Evolutionary conservation across 208 protist genomes (phyloP).

Genomic region (Porcisia deanei): DNA sequence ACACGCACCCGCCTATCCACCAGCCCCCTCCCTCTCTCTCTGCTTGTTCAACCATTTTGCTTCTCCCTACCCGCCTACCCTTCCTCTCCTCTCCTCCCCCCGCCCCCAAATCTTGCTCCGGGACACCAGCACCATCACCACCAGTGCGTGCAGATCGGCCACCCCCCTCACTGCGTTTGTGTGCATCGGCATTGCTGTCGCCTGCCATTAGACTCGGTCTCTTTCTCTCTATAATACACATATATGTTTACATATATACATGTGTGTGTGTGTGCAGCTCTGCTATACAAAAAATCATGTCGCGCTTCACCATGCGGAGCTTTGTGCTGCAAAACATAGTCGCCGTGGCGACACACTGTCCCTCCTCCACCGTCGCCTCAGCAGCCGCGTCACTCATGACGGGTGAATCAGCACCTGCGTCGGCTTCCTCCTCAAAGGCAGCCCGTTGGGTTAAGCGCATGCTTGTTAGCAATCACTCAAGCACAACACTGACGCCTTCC

Average conservation of each 20-base stretch:
- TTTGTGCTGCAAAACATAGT: slow-evolving; percentile 77
- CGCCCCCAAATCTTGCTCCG: too few species aligned
- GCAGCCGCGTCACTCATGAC: slow-evolving; percentile 26
- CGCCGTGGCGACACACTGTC: slow-evolving; percentile 64
- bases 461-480: slow-evolving; percentile 12
- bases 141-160: background rate
- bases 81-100: background rate
- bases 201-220: background rate
- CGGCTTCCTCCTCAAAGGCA: background rate
- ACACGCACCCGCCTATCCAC: background rate
- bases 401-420: slow-evolving; percentile 2
- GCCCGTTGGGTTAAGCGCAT: slow-evolving; percentile 13
- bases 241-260: background rate
- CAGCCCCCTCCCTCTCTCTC: background rate
- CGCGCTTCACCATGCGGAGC: slow-evolving; percentile 56
- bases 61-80: background rate
- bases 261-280: background rate
- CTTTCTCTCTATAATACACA: background rate
- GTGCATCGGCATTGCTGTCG: background rate
- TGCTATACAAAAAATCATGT: slow-evolving; percentile 28
- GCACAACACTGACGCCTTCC: background rate
- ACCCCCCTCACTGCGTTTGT: too few species aligned
- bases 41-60: background rate
- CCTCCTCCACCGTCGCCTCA: slow-evolving; percentile 34
- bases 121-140: background rate